Base-by-base conservation (phyloP, 345 rosid species). In the Draba incana region DNA sequence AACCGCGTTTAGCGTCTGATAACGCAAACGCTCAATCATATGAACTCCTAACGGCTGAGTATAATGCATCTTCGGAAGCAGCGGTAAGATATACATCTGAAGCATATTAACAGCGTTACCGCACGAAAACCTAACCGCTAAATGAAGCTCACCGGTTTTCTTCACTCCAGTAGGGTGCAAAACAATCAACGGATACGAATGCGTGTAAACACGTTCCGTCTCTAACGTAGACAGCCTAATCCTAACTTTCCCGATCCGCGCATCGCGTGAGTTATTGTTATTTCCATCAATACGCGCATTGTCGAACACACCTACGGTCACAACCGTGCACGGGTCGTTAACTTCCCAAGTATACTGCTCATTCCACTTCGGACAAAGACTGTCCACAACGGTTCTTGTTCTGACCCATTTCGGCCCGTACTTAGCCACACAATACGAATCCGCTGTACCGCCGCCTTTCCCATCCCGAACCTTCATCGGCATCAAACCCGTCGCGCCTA, bases 271-370 rank as follows among this genome's bases (percentile, higher is more conserved):
- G 74, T 71, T 77, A 35, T 33, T 72, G 13, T 48, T 59, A 4
- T 56, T 45, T 16, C 49, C 39, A 31, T 39, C 66, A 0, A 69
- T 5, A 0, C 79, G 79, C 13, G 76, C 75, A 38, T 82, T 88
- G 30, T 85, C 88, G 16, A 88, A 85, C 43, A 88, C 88, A 25
- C 94, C 90, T 23, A 88, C 43, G 0, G 94, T 88, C 62, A 85
- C 72, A 35, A 88, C 88, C 0, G 90, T 88, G 78, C 88, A 85
- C 33, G 90, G 90, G 69, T 88, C 90, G 59, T 72, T 78, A 30
- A 88, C 90, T 70, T 88, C 90, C 87, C 86, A 85, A 12, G 87
- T 85, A 55, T 85, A 88, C 68, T 88, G 94, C 79, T 88, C 90
- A 10, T 88, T 88, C 94, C 94, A 88, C 71, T 82, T 88, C 0